Evolutionary conservation across 495 filamentous ascomycete species (phyloP), one percentile per base, ranked within the genome.

Genomic region (Aspergillus diversus): DNA sequence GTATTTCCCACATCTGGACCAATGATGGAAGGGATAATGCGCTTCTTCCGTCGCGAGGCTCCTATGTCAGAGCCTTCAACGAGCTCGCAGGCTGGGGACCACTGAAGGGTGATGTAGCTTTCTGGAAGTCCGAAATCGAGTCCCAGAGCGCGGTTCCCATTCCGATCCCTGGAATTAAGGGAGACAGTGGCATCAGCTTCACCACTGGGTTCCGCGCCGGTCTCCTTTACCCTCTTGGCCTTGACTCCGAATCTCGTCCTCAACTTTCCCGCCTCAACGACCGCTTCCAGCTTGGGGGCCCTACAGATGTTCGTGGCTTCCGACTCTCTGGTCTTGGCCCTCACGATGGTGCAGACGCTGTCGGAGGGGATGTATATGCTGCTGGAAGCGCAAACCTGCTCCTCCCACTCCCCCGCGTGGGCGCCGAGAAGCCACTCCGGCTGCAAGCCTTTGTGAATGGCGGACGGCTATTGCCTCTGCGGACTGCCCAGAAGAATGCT

Each of bases 271-370:
- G 91, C 32, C 83, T 97, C 65, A 97, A 94, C 75, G 95, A 99
- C 74, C 92, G 95, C 34, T 98, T 99, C 81, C 85, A 89, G 55
- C 91, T 99, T 43, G 95, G 95, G 50, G 95, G 96, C 0, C 93
- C 95, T 0, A 96, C 92, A 21, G 92, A 97, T 71, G 92, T 99
- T 33, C 90, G 95, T 55, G 95, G 94, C 5, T 99, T 98, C 83
- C 89, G 91, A 33, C 83, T 97, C 42, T 88, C 86, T 21, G 96
- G 96, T 5, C 81, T 98, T 13, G 95, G 95, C 12, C 92, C 94
- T 5, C 90, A 86, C 63, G 95, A 98, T 69, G 90, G 92, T 4
- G 63, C 72, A 12, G 95, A 98, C 75, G 86, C 92, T 4, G 86
- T 97, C 5, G 95, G 95, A 13, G 95, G 95, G 5, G 95, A 99